These are phyloP conservation scores for Halophytophthora batemanensis DNA, from an alignment of 352 stramenopile species.

Conservation along the genomic window DNA sequence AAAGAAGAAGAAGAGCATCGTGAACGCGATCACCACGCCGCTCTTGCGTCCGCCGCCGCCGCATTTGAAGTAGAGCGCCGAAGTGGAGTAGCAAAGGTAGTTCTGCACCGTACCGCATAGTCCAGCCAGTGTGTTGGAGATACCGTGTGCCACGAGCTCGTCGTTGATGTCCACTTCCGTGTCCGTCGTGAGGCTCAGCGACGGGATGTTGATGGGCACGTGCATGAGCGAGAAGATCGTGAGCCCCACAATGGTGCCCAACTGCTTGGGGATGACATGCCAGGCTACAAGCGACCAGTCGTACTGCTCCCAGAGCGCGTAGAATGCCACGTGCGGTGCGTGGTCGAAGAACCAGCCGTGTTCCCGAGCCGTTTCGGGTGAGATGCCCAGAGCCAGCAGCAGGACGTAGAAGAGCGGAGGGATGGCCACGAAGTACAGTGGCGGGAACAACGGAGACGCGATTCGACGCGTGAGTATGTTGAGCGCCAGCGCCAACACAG, in stretches of 20 bases:
- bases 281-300: conserved; percentile 62
- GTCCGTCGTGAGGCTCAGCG: conserved; percentile 76
- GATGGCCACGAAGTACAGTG: conserved; percentile 81
- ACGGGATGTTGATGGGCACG: conserved; percentile 95
- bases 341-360: conserved; percentile 77
- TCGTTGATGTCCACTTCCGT: conserved; percentile 92
- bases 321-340: conserved; percentile 66
- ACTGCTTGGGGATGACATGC: conserved; percentile 70
- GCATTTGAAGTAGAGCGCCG: conserved; percentile 87
- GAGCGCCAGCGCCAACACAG: conserved; percentile 44
- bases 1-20: conserved; percentile 88
- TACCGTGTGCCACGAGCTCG: conserved; percentile 91
- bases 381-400: conserved; percentile 49
- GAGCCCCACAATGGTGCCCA: conserved; percentile 80
- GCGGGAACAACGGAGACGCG: conserved; percentile 64
- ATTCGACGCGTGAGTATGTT: conserved; percentile 55
- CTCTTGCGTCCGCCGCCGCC: conserved; percentile 70
- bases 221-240: conserved; percentile 94
- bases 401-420: conserved; percentile 71
- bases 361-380: conserved; percentile 49
- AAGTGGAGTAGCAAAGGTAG: conserved; percentile 89
- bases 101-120: conserved; percentile 88
- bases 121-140: conserved; percentile 88
- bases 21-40: conserved; percentile 53
- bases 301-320: conserved; percentile 75